These are phyloP conservation scores for Aspergillus taichungensis DNA, from an alignment of 495 filamentous ascomycete species.

Conservation along the genomic window DNA sequence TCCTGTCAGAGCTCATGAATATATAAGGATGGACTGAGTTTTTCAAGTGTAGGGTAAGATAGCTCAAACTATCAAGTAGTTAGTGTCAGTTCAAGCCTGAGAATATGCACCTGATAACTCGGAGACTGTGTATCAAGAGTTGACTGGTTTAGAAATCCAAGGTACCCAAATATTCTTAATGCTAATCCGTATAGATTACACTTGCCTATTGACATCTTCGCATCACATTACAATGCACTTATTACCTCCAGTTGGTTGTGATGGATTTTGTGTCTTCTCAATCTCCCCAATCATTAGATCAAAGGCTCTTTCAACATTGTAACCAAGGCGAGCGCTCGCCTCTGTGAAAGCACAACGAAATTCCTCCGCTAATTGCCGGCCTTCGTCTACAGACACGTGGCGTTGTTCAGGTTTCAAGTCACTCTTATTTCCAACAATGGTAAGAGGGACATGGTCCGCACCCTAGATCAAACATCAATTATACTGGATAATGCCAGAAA, in stretches of 20 bases:
- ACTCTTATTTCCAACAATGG: constrained; percentile 94
- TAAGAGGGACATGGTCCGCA: constrained; percentile 82
- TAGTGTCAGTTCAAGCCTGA: no score
- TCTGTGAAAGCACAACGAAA: constrained; percentile 92
- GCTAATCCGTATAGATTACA: no score
- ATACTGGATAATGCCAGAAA: constrained; percentile 1
- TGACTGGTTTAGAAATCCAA: no score
- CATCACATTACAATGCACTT: constrained; percentile 81
- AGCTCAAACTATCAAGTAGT: no score
- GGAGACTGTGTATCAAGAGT: no score
- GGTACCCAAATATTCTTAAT: no score
- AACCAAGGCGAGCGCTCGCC: constrained; percentile 84
- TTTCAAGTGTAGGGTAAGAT: no score
- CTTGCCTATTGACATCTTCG: background rate
- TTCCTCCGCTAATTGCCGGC: constrained; percentile 68
- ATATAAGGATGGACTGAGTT: no score
- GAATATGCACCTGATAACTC: no score
- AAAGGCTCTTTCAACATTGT: constrained; percentile 88
- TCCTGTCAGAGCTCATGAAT: no score
- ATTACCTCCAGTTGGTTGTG: constrained; percentile 64
- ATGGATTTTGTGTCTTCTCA: constrained; percentile 89
- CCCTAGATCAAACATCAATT: constrained; percentile 46
- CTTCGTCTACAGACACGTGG: constrained; percentile 80
- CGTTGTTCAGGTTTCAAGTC: constrained; percentile 89
- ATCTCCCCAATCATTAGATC: constrained; percentile 92